Evolutionary conservation across 768 basidiomycete species (phyloP).

Genomic region (Kondoa malvinella): DNA sequence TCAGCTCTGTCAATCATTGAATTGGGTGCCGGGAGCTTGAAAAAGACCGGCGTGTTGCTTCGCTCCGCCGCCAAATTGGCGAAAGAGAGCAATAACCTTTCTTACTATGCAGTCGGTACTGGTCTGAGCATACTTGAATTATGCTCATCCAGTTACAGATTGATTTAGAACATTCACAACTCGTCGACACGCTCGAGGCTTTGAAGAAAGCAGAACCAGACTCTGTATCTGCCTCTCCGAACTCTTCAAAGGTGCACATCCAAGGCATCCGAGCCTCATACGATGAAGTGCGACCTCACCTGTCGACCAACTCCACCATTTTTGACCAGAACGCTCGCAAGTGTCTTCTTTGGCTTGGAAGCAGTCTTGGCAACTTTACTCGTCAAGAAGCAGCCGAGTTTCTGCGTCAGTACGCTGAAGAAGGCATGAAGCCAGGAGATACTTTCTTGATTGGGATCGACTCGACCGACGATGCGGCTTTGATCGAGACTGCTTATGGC

Average conservation of each 20-base stretch:
- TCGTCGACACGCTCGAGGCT: conserved; percentile 56
- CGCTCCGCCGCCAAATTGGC: conserved; percentile 48
- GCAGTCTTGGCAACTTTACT: conserved; percentile 75
- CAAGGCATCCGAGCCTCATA: conserved; percentile 85
- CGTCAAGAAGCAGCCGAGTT: conserved; percentile 54
- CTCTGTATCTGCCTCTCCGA: conserved; percentile 28
- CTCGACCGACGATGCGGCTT: conserved; percentile 51
- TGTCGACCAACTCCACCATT: conserved; percentile 28
- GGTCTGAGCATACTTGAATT: not conserved
- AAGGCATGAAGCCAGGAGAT: conserved; percentile 38
- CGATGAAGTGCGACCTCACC: conserved; percentile 67
- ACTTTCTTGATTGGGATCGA: conserved; percentile 83
- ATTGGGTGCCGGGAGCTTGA: conserved; percentile 80
- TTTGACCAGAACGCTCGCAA: conserved; percentile 17
- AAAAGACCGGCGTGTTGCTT: conserved; percentile 39
- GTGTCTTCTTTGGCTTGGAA: conserved; percentile 67
- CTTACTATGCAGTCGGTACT: conserved; percentile 24
- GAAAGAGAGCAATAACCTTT: conserved; percentile 1
- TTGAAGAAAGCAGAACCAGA: conserved; percentile 34
- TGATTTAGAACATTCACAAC: conserved; percentile 73
- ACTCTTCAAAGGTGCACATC: conserved; percentile 55
- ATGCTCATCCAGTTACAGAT: conserved; percentile 43
- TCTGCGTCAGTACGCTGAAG: conserved; percentile 38
- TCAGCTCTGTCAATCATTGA: conserved; percentile 48
- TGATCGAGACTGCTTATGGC: conserved; percentile 73